Conservation (phyloP, 2,329 filamentous ascomycete genomes). For the Penicillium italicum region DNA sequence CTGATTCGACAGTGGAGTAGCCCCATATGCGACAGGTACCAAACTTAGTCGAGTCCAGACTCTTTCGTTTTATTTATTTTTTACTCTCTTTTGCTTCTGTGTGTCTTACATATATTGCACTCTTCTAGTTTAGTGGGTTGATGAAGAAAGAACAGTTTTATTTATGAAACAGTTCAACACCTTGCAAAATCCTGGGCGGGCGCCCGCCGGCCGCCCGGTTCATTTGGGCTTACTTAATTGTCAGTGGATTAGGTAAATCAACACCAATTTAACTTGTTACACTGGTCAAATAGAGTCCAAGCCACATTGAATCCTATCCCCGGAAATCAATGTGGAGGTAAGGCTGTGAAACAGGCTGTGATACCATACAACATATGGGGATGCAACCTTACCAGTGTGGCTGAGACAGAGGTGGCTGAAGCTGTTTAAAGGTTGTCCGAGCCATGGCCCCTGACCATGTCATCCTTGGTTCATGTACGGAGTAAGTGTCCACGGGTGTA, state of each 20-base stretch:
- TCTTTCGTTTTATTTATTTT: neutral
- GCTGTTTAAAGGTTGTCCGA: neutral
- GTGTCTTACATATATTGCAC: neutral
- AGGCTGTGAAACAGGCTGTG: neutral
- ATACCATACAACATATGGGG: neutral
- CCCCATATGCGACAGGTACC: slow-evolving; percentile 9
- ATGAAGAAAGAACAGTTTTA: neutral
- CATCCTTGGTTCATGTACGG: slow-evolving; percentile 2
- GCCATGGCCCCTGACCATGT: neutral
- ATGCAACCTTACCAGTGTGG: neutral
- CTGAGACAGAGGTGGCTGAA: slow-evolving; percentile 1
- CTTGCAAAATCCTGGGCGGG: neutral
- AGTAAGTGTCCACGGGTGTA: too few species aligned
- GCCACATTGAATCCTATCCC: neutral
- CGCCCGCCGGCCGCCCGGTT: neutral
- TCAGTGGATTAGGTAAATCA: neutral
- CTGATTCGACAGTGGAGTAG: slow-evolving; percentile 4
- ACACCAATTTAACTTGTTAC: neutral
- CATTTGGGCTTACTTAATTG: neutral
- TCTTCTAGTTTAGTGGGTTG: neutral
- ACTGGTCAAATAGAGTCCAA: neutral
- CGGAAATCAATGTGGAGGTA: neutral
- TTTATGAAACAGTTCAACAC: neutral
- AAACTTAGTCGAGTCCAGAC: slow-evolving; percentile 7
- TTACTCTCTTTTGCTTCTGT: neutral